Base-by-base conservation (phyloP, 2,329 filamentous ascomycete genomes). In the Xylariales sp. region DNA sequence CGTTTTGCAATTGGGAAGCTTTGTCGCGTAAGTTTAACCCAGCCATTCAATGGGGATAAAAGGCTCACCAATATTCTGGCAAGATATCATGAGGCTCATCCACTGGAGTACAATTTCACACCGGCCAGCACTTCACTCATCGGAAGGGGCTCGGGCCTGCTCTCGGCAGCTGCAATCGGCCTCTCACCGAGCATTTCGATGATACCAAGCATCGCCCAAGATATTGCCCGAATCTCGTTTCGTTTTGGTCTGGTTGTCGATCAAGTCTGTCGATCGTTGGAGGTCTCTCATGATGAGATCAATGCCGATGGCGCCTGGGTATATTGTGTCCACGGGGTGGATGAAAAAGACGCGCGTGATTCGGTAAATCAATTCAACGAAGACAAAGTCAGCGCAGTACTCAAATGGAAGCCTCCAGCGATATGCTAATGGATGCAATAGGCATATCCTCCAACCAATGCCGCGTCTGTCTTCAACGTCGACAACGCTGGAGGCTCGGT, bases 381-480 rank as follows among this genome's bases (percentile, higher is more conserved):
- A 27, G 24, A 8, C 24, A n/a, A 27, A n/a, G 24, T 27, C 8
- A 8, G n/a, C 8, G n/a, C 24, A 8, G n/a, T 27, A n/a, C 24
- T 27, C 8, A 27, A 8, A 8, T 8, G 8, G 8, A 8, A 27
- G 8, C 8, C 24, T 8, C 8, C n/a, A 8, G 8, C 8, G 8
- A 27, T 8, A n/a, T 8, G 24, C 8, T 8, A 8, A 8, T 27
- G 24, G n/a, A 27, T n/a, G 8, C 8, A 27, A 18, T 20, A 20
- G 15, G 31, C 18, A 5, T 11, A 55, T 52, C 43, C 46, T 21
- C 53, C 42, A 2, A 53, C 62, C 3, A 47, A 54, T 16, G 45
- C 57, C 14, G 45, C 41, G 36, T 65, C 68, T 40, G 43, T 70
- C 6, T 70, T 70, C 46, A 61, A 69, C 45, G 69, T 66, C 46